A percentile compares a stretch with the other conserved stretches of the same genome.
These are phyloP conservation scores for Penicillium dipodomyicola DNA, from an alignment of 495 filamentous ascomycete genomes.

Conservation along the genomic window DNA sequence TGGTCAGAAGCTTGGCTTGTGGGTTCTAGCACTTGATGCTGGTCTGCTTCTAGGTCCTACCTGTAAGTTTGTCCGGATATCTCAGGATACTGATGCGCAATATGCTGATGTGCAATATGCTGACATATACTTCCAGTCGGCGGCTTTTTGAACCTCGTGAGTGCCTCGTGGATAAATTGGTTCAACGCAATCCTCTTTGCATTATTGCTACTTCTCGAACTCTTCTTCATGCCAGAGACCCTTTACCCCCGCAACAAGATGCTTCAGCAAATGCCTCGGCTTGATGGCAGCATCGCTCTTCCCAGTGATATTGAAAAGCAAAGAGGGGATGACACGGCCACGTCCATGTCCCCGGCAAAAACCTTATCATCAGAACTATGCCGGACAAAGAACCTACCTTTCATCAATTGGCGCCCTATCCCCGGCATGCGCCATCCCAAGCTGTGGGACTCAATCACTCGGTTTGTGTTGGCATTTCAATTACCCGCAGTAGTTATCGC, in stretches of 20 bases:
- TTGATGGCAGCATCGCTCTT: background rate
- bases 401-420: slow-evolving; percentile 48
- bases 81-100: background rate
- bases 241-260: slow-evolving; percentile 57
- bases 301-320: slow-evolving; percentile 31
- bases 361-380: slow-evolving; percentile 21
- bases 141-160: slow-evolving; percentile 53
- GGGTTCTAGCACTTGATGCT: slow-evolving; percentile 59
- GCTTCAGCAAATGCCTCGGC: slow-evolving; percentile 38
- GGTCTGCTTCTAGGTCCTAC: slow-evolving; percentile 55
- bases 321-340: background rate
- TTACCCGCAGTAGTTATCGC: slow-evolving; percentile 46
- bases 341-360: background rate
- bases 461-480: slow-evolving; percentile 50
- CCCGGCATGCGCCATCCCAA: slow-evolving; percentile 56
- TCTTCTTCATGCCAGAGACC: slow-evolving; percentile 58
- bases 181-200: slow-evolving; percentile 58
- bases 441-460: slow-evolving; percentile 47
- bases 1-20: slow-evolving; percentile 60
- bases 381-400: slow-evolving; percentile 51
- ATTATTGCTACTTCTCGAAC: slow-evolving; percentile 47
- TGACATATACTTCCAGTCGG: too few relatives aligned
- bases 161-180: slow-evolving; percentile 57
- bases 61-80: slow-evolving; percentile 20
- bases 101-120: background rate